These are phyloP conservation scores for Gaeumannomyces tritici DNA, from an alignment of 2,329 filamentous ascomycete species.

Conservation along the genomic window DNA sequence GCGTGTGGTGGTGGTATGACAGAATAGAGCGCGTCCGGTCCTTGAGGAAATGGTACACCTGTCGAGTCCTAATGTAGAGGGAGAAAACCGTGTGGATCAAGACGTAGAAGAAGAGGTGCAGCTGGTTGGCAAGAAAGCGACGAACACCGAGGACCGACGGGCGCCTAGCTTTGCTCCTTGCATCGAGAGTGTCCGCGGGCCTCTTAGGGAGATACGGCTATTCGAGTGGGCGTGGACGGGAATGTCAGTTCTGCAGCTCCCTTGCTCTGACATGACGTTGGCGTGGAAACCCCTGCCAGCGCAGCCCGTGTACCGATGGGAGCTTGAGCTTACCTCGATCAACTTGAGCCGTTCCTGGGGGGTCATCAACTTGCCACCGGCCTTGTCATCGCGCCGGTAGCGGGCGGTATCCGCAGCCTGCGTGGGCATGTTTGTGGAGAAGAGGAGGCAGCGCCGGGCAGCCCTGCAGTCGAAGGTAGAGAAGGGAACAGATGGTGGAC, in stretches of 20 bases:
- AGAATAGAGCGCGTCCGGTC: constrained; percentile 73
- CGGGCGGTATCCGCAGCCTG: constrained; percentile 24
- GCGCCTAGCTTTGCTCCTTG: constrained; percentile 10
- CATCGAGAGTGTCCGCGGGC: constrained; percentile 1
- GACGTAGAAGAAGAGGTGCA: constrained; percentile 59
- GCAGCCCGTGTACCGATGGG: neutral
- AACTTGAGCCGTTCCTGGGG: constrained; percentile 34
- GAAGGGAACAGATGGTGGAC: too few species aligned
- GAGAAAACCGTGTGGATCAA: constrained; percentile 76
- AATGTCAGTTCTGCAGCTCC: too few species aligned
- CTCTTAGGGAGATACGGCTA: constrained; percentile 4
- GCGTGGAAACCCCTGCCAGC: neutral
- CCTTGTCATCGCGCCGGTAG: constrained; percentile 35
- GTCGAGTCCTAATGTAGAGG: constrained; percentile 73
- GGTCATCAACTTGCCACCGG: constrained; percentile 28
- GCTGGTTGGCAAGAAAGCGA: constrained; percentile 49
- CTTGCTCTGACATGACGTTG: neutral
- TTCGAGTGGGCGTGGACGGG: neutral
- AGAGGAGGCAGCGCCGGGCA: too few species aligned
- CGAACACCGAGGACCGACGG: constrained; percentile 45
- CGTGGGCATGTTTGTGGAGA: constrained; percentile 22
- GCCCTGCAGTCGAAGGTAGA: too few species aligned
- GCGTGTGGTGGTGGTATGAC: constrained; percentile 92
- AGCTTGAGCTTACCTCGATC: constrained; percentile 25
- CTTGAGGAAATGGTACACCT: constrained; percentile 67